These are phyloP conservation scores for Pestalotiopsis sp. DNA, from an alignment of 2,329 filamentous ascomycete species.

Conservation along the genomic window DNA sequence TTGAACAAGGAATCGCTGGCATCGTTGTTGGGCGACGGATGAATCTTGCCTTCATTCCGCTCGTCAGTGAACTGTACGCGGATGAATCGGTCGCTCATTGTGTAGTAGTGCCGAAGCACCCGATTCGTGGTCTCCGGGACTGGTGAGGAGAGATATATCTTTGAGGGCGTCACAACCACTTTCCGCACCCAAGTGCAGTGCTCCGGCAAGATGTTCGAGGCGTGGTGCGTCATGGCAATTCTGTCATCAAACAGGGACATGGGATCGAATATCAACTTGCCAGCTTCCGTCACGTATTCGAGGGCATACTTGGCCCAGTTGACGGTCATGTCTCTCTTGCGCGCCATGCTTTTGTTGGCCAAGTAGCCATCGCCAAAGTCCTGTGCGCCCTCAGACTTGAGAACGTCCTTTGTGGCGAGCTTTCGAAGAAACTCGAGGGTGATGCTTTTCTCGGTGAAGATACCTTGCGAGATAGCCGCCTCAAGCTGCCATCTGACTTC, in stretches of 20 bases:
- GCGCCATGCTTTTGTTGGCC: conserved; percentile 4
- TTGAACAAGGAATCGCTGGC: conserved; percentile 73
- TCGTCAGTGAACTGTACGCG: conserved; percentile 92
- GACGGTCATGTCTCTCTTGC: conserved; percentile 15
- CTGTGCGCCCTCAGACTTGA: conserved; percentile 43
- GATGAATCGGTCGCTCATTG: conserved; percentile 77
- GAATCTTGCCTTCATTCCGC: conserved; percentile 62
- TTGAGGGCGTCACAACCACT: conserved; percentile 81
- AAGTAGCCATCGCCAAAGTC: conserved; percentile 14
- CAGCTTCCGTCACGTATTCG: conserved; percentile 72
- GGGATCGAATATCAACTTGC: conserved; percentile 66
- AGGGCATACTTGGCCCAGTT: conserved; percentile 67
- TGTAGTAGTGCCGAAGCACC: conserved; percentile 74
- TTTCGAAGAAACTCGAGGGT: conserved; percentile 66
- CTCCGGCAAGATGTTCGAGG: conserved; percentile 59
- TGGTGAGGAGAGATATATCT: conserved; percentile 77
- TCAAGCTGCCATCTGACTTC: conserved; percentile 87
- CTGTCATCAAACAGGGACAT: conserved; percentile 69
- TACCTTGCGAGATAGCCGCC: conserved; percentile 82
- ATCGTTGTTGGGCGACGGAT: conserved; percentile 52
- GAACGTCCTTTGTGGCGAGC: conserved; percentile 40
- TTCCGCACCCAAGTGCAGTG: conserved; percentile 79
- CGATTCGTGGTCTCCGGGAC: conserved; percentile 86
- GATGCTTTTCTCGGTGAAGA: conserved; percentile 78
- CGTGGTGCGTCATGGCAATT: conserved; percentile 49